Evolutionary conservation across 257 asterid genomes (phyloP), one percentile per base, ranked within the genome.

Genomic region (Plantago major): DNA sequence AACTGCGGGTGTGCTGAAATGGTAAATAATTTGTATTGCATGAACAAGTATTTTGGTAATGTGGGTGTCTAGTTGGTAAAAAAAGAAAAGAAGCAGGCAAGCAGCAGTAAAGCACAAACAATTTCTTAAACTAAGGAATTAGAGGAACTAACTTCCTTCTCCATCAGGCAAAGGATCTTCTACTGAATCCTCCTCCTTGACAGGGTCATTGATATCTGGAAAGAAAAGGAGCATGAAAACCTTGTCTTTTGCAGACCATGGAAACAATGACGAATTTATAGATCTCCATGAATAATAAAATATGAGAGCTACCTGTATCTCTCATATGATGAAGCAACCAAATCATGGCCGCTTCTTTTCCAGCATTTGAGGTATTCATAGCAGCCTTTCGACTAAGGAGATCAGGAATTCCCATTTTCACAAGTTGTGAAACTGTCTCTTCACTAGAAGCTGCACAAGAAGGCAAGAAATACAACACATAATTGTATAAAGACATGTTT

Each of bases 381-480:
- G 91, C 95, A 72, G 99, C 97, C 74, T 92, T 92, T 69, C 83
- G 89, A 74, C 99, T 89, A 33, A 81, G 97, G 63, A 84, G 95
- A 68, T 76, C 19, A 47, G 68, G 81, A 69, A 92, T 89, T 64
- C 97, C 97, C 99, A 89, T 86, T 3, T 93, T 75, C 45, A 74
- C 74, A 63, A 89, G 99, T 74, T 92, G 96, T 60, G 74, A 6
- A 73, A 92, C 97, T 28, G 89, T 89, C 47, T 71, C 82, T 49
- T 89, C 94, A 16, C 82, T 79, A 38, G 95, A n/a, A n/a, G n/a
- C 82, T 82, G 87, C 60, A 61, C 70, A 76, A 19, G n/a, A 47
- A 49, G 62, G 37, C 37, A 5, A 5, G 37, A 30, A 30, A 30
- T 30, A 5, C 37, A 30, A 30, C 3, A 5, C 37, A 30, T 2